Conservation (phyloP, 352 stramenopile species). For the Halophytophthora batemanensis region DNA sequence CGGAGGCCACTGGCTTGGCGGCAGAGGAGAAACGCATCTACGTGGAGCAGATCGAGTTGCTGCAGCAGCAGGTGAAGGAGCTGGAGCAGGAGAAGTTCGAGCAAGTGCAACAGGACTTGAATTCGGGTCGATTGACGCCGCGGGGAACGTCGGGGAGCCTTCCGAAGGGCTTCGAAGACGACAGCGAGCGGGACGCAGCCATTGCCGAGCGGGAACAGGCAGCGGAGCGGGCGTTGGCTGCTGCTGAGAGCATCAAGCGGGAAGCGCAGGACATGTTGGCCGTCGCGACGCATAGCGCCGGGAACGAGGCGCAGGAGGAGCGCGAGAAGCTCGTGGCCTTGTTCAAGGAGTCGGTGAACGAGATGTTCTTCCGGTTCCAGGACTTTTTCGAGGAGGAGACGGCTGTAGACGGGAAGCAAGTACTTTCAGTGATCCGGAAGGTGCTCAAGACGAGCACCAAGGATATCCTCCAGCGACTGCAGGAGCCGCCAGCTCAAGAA, state of each 20-base stretch:
- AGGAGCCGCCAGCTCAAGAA: slow-evolving; percentile 24
- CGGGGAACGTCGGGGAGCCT: slow-evolving; percentile 18
- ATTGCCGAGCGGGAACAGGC: slow-evolving; percentile 37
- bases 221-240: slow-evolving; percentile 40
- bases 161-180: slow-evolving; percentile 9
- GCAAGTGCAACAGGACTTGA: slow-evolving; percentile 38
- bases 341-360: slow-evolving; percentile 78
- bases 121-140: slow-evolving; percentile 25
- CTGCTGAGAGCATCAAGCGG: slow-evolving; percentile 51
- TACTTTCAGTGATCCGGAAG: slow-evolving; percentile 70
- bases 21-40: slow-evolving; percentile 61
- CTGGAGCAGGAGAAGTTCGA: slow-evolving; percentile 51
- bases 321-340: slow-evolving; percentile 42
- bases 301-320: slow-evolving; percentile 14
- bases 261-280: slow-evolving; percentile 54
- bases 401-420: slow-evolving; percentile 60
- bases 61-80: slow-evolving; percentile 53
- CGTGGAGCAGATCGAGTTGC: slow-evolving; percentile 45
- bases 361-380: slow-evolving; percentile 83
- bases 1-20: slow-evolving; percentile 17
- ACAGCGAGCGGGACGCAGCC: slow-evolving; percentile 22
- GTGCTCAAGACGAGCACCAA: slow-evolving; percentile 79
- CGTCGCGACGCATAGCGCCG: slow-evolving; percentile 17
- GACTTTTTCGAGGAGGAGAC: slow-evolving; percentile 73
- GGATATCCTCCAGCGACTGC: slow-evolving; percentile 53